Evolutionary conservation across 495 filamentous ascomycete species (phyloP).

Genomic region (Penicillium canescens): DNA sequence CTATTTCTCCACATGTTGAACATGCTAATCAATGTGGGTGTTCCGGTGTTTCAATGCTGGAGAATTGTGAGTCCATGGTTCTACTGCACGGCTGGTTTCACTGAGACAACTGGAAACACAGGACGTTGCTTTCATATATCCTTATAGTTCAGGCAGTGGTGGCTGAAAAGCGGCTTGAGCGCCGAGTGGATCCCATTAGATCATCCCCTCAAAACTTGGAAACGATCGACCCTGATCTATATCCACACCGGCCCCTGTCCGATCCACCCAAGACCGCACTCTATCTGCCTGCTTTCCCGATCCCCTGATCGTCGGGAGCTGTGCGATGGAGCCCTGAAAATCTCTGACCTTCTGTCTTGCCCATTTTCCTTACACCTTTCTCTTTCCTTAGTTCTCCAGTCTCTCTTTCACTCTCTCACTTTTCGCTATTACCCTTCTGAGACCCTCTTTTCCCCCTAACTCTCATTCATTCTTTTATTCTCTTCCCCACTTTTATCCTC

Average conservation of each 20-base stretch:
- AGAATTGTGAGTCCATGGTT: too few species aligned
- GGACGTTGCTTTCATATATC: too few species aligned
- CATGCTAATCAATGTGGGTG: too few species aligned
- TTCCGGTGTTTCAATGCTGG: too few species aligned
- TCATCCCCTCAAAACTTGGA: not conserved
- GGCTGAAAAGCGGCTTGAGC: too few species aligned
- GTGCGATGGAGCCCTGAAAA: not conserved
- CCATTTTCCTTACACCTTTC: not conserved
- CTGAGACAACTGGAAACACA: too few species aligned
- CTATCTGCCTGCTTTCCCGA: too few species aligned
- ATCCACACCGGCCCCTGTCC: not conserved
- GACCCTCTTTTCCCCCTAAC: not conserved
- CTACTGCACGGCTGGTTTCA: too few species aligned
- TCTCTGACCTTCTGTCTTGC: not conserved
- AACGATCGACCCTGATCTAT: not conserved
- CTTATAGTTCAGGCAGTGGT: too few species aligned
- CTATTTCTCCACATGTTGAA: too few species aligned
- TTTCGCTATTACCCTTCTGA: not conserved
- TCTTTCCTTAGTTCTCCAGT: slow-evolving; percentile 1
- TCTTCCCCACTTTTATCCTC: too few species aligned
- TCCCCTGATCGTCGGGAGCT: not conserved
- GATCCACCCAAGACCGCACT: not conserved
- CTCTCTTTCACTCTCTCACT: not conserved
- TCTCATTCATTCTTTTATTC: not conserved
- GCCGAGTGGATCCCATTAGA: not conserved